Percentiles rank a stretch among this genome's conserved stretches.
Conservation (phyloP, 1,139 yeast species). For the Citeromyces siamensis region DNA sequence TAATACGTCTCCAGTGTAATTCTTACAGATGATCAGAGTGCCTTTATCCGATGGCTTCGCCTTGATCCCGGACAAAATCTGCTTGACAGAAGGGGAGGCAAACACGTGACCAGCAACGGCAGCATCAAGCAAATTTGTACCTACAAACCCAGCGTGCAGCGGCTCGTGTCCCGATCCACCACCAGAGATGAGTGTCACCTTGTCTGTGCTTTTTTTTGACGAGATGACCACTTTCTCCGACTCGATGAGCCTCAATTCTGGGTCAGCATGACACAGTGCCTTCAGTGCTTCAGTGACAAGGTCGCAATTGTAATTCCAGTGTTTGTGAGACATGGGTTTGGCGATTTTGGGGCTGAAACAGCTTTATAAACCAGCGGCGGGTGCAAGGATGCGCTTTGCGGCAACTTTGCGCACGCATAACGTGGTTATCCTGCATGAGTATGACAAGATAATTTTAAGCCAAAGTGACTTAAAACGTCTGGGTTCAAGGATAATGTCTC, state of each 20-base stretch:
- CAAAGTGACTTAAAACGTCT: too few relatives aligned
- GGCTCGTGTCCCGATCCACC: slow-evolving; percentile 98
- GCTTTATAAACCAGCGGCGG: background rate
- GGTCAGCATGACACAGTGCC: slow-evolving; percentile 63
- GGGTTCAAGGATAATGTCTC: too few relatives aligned
- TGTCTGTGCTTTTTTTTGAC: slow-evolving; percentile 24
- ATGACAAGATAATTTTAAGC: too few relatives aligned
- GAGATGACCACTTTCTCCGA: slow-evolving; percentile 57
- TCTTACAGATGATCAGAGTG: slow-evolving; percentile 67
- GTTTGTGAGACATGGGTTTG: slow-evolving; percentile 19
- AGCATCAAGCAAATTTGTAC: slow-evolving; percentile 55
- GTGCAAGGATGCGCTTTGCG: background rate
- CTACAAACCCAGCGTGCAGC: slow-evolving; percentile 83
- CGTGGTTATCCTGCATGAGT: too few relatives aligned
- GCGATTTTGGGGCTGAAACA: background rate
- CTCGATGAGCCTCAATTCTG: slow-evolving; percentile 48
- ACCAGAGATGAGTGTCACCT: slow-evolving; percentile 70
- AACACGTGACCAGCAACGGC: slow-evolving; percentile 85
- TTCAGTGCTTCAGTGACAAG: slow-evolving; percentile 52
- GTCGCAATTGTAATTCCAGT: slow-evolving; percentile 45
- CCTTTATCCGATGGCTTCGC: slow-evolving; percentile 47
- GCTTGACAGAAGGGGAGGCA: slow-evolving; percentile 88
- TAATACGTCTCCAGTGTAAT: slow-evolving; percentile 87
- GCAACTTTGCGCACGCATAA: too few relatives aligned
- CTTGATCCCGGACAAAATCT: slow-evolving; percentile 60